Evolutionary conservation across 208 protist genomes (phyloP).

Genomic region (Crithidia brevicula): DNA sequence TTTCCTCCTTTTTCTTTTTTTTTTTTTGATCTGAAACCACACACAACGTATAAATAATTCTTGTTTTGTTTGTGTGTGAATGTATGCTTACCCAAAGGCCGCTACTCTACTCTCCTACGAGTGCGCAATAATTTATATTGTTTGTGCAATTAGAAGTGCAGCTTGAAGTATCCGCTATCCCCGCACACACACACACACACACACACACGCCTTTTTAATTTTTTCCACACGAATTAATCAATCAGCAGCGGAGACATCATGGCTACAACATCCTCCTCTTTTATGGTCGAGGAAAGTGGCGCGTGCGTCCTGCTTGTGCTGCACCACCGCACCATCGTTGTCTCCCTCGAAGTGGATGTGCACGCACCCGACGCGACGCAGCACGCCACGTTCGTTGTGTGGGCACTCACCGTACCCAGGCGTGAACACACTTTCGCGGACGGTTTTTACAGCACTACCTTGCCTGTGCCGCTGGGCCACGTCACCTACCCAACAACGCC

Average conservation of each 20-base stretch:
- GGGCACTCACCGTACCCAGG: constrained; percentile 28
- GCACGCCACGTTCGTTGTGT: constrained; percentile 16
- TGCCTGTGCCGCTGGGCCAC: constrained; percentile 28
- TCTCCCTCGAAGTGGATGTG: constrained; percentile 19
- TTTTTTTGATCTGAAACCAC: too few species aligned
- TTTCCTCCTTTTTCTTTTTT: too few species aligned
- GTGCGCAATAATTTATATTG: too few species aligned
- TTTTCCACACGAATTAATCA: too few species aligned
- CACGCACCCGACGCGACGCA: not conserved
- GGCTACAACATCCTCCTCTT: constrained; percentile 16
- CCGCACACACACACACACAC: not conserved
- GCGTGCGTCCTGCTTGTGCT: constrained; percentile 18
- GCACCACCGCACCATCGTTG: constrained; percentile 22
- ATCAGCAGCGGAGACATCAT: constrained; percentile 2
- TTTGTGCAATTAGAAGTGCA: too few species aligned
- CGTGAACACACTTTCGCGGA: constrained; percentile 31
- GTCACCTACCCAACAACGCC: not conserved
- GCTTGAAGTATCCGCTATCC: not conserved
- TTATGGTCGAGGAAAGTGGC: constrained; percentile 22
- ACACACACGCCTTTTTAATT: not conserved
- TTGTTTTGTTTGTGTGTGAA: too few species aligned
- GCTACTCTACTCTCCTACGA: too few species aligned
- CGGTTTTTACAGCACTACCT: constrained; percentile 18
- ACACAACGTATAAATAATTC: too few species aligned
- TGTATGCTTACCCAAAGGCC: too few species aligned